Conservation (phyloP, 306 rosid species). For the Pyrus communis region DNA sequence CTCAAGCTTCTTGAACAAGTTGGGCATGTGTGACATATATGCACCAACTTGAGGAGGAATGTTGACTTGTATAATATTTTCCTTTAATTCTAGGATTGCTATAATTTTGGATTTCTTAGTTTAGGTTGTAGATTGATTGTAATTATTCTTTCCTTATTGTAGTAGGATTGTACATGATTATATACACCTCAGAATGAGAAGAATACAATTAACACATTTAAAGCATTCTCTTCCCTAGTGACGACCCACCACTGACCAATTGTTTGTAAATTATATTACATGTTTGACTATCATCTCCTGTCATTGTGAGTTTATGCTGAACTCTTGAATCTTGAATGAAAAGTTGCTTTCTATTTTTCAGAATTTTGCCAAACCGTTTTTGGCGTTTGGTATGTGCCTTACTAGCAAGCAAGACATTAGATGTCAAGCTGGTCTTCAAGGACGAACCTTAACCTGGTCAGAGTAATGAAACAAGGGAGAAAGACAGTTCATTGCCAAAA, state of each 20-base stretch:
- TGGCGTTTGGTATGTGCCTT: background rate
- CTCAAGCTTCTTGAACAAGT: too few relatives aligned
- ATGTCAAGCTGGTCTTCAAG: background rate
- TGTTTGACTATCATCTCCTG: background rate
- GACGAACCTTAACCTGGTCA: background rate
- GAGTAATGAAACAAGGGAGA: background rate
- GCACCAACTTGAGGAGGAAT: too few relatives aligned
- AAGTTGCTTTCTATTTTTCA: background rate
- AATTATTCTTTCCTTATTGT: too few relatives aligned
- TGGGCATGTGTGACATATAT: too few relatives aligned
- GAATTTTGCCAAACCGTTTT: background rate
- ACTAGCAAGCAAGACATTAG: background rate
- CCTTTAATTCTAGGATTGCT: too few relatives aligned
- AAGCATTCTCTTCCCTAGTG: too few relatives aligned
- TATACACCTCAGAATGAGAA: too few relatives aligned
- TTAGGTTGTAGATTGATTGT: too few relatives aligned
- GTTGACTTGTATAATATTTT: too few relatives aligned
- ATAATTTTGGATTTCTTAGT: too few relatives aligned
- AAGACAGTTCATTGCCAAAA: background rate
- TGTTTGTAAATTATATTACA: background rate
- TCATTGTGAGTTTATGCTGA: background rate
- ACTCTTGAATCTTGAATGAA: background rate
- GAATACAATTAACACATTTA: too few relatives aligned
- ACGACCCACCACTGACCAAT: background rate
- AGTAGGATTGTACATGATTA: too few relatives aligned